These are phyloP conservation scores for Septoria linicola DNA, from an alignment of 2,329 filamentous ascomycete species.

Conservation along the genomic window DNA sequence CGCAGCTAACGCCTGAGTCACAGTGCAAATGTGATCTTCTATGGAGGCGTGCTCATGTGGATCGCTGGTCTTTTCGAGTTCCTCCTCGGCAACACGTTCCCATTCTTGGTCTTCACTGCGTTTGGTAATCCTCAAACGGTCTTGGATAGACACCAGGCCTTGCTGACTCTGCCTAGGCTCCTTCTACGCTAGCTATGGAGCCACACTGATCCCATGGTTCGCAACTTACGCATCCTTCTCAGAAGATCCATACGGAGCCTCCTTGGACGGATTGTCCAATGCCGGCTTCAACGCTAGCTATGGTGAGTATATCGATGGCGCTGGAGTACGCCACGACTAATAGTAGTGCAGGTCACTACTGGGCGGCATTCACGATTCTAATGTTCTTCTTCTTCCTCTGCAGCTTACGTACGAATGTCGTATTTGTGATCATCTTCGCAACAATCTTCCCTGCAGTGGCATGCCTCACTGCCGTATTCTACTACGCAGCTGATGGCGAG, in stretches of 20 bases:
- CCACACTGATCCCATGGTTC: slow-evolving; percentile 22
- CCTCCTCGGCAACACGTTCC: slow-evolving; percentile 28
- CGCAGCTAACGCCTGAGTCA: not conserved
- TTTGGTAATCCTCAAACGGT: slow-evolving; percentile 19
- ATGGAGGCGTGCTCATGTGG: slow-evolving; percentile 27
- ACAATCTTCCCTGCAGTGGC: slow-evolving; percentile 16
- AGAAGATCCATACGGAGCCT: slow-evolving; percentile 14
- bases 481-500: slow-evolving; percentile 19
- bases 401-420: slow-evolving; percentile 24
- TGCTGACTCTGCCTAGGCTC: slow-evolving; percentile 18
- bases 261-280: slow-evolving; percentile 12
- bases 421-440: slow-evolving; percentile 24
- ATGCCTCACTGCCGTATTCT: slow-evolving; percentile 22
- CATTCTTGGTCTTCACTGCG: slow-evolving; percentile 27
- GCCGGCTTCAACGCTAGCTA: slow-evolving; percentile 21
- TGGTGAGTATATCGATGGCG: slow-evolving; percentile 3
- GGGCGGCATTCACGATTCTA: slow-evolving; percentile 24
- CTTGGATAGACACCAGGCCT: not conserved
- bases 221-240: slow-evolving; percentile 22
- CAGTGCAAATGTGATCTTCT: slow-evolving; percentile 27
- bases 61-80: slow-evolving; percentile 24
- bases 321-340: not conserved
- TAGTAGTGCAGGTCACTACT: slow-evolving; percentile 19
- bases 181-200: slow-evolving; percentile 24
- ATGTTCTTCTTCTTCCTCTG: slow-evolving; percentile 26